Conservation (phyloP, 768 basidiomycete genomes). For the Podaxis rugospora region DNA sequence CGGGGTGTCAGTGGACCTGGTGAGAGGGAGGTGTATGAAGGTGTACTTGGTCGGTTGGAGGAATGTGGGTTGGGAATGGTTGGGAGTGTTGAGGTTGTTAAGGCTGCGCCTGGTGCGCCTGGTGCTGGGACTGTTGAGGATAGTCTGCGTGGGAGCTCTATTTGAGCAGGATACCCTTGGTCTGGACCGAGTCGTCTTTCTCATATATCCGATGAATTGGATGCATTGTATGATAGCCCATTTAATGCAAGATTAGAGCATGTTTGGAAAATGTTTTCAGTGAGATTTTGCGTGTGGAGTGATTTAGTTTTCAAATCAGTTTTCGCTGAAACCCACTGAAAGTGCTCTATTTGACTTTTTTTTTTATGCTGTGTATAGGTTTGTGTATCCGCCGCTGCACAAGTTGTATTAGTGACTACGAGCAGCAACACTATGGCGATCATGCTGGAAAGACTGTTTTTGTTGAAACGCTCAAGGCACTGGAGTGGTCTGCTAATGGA, state of each 20-base stretch:
- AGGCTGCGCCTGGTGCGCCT: conserved; percentile 4
- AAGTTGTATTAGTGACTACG: neutral
- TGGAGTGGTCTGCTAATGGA: neutral
- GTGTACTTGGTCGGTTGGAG: conserved; percentile 60
- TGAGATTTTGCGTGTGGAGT: too few relatives aligned
- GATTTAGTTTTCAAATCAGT: too few relatives aligned
- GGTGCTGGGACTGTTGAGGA: conserved; percentile 6
- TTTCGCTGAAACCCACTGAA: too few relatives aligned
- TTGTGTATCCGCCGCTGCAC: neutral
- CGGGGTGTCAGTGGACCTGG: conserved; percentile 72
- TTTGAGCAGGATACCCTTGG: neutral
- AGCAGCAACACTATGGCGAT: too few relatives aligned
- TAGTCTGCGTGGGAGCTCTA: neutral
- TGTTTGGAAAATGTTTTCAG: too few relatives aligned
- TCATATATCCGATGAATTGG: neutral
- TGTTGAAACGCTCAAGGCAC: neutral
- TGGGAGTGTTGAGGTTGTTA: conserved; percentile 19
- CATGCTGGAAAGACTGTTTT: neutral
- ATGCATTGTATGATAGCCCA: neutral
- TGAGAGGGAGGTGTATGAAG: conserved; percentile 50
- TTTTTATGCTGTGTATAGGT: neutral
- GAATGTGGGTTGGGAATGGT: conserved; percentile 47
- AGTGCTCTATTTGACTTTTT: neutral
- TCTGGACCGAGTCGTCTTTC: neutral
- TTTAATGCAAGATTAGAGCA: neutral